Conservation (phyloP, 2,329 filamentous ascomycete species). For the Xenoacremonium recifei region DNA sequence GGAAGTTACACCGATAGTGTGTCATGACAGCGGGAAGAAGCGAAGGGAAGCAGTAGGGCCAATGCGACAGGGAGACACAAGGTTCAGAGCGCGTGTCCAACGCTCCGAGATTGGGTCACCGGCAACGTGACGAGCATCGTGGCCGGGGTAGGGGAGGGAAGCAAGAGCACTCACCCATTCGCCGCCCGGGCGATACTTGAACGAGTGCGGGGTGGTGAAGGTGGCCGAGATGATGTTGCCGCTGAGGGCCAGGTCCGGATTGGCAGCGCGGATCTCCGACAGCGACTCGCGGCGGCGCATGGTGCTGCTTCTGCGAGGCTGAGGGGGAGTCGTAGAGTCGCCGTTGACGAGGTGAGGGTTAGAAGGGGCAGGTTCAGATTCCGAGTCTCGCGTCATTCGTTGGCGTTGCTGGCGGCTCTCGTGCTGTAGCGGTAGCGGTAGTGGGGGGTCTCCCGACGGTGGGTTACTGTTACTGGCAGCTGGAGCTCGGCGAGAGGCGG, state of each 20-base stretch:
- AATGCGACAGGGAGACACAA: not conserved
- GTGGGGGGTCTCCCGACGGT: too few relatives aligned
- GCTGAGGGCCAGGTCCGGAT: slow-evolving; percentile 57
- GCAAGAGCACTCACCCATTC: slow-evolving; percentile 55
- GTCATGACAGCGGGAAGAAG: not conserved
- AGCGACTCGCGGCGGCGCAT: slow-evolving; percentile 51
- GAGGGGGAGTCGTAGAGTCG: slow-evolving; percentile 7
- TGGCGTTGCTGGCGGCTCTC: not conserved
- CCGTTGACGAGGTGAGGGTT: slow-evolving; percentile 4
- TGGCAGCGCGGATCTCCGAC: slow-evolving; percentile 52
- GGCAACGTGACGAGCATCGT: not conserved
- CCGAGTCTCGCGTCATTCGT: too few relatives aligned
- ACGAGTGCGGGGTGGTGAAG: slow-evolving; percentile 60
- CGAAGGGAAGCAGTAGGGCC: not conserved
- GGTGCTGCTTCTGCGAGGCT: slow-evolving; percentile 7
- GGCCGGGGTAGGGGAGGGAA: slow-evolving; percentile 4
- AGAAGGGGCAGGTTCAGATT: too few relatives aligned
- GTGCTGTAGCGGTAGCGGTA: too few relatives aligned
- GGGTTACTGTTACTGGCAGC: too few relatives aligned
- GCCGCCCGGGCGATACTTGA: slow-evolving; percentile 56
- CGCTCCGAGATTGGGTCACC: not conserved
- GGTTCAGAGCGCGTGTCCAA: too few relatives aligned
- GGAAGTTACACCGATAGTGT: not conserved
- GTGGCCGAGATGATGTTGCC: slow-evolving; percentile 67
- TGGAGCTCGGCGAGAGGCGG: not conserved